A percentile compares a stretch with the other conserved stretches of the same genome.
These are phyloP conservation scores for Ophiostoma sp. DNA, from an alignment of 2,329 filamentous ascomycete species.

Conservation along the genomic window DNA sequence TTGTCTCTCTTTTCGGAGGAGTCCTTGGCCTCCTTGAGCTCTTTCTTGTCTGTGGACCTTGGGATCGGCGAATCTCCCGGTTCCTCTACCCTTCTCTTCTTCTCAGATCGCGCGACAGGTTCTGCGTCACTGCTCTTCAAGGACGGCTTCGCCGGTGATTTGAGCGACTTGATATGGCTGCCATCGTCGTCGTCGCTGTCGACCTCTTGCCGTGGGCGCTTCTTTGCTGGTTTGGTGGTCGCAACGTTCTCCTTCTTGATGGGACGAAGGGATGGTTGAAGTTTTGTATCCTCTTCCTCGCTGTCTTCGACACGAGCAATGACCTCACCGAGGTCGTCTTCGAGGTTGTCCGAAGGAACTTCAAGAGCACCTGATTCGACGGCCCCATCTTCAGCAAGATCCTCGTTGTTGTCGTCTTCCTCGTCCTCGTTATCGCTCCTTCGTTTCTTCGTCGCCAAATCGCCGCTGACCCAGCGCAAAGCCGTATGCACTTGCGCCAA, in stretches of 20 bases:
- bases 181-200: neutral
- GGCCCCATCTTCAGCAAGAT: neutral
- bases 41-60: no score
- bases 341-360: neutral
- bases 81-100: slow-evolving; percentile 20
- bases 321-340: slow-evolving; percentile 30
- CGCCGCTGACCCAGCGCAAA: slow-evolving; percentile 42
- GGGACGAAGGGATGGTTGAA: neutral
- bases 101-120: neutral
- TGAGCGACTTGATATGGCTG: neutral
- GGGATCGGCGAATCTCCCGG: no score
- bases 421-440: neutral
- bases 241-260: neutral
- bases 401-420: neutral
- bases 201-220: neutral
- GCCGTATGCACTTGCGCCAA: slow-evolving; percentile 59
- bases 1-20: neutral
- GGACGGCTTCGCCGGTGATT: neutral
- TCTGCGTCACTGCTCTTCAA: neutral
- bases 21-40: neutral
- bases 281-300: slow-evolving; percentile 31
- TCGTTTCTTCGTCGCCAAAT: slow-evolving; percentile 22
- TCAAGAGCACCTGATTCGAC: neutral
- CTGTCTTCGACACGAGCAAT: slow-evolving; percentile 40
- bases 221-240: neutral